phyloP scores from a whole-genome alignment of 108 stramenopile species.

The Mediolabrus comicus region DNA sequence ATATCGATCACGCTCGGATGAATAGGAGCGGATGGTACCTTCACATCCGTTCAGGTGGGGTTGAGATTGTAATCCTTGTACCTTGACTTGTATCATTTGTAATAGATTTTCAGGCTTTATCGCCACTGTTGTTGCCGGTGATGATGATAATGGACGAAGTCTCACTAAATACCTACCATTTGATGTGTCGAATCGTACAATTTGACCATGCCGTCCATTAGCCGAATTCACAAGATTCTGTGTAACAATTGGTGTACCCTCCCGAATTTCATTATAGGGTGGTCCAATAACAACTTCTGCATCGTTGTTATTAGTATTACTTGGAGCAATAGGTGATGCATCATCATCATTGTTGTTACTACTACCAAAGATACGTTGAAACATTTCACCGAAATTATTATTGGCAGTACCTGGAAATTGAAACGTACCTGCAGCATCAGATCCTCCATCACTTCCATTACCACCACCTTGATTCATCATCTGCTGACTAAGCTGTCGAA shows the following conservation, averaged over 20 bases:
- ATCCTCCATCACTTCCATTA: too few species aligned
- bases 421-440: neutral
- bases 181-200: conserved; percentile 69
- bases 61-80: conserved; percentile 69
- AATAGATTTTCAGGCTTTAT: conserved; percentile 78
- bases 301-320: neutral
- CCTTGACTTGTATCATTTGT: conserved; percentile 65
- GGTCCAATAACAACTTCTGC: neutral
- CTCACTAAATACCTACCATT: conserved; percentile 63
- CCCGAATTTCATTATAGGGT: conserved; percentile 22
- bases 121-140: conserved; percentile 54
- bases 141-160: conserved; percentile 53
- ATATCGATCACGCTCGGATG: conserved; percentile 37
- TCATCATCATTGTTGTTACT: neutral
- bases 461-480: neutral
- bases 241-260: conserved; percentile 26
- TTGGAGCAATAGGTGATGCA: neutral
- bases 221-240: conserved; percentile 49
- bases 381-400: neutral
- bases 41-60: conserved; percentile 84
- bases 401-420: neutral
- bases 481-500: neutral
- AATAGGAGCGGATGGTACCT: conserved; percentile 71
- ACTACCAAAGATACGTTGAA: neutral
- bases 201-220: conserved; percentile 71